phyloP scores from a whole-genome alignment of 495 filamentous ascomycete species.

The Rhizodiscina lignyota region DNA sequence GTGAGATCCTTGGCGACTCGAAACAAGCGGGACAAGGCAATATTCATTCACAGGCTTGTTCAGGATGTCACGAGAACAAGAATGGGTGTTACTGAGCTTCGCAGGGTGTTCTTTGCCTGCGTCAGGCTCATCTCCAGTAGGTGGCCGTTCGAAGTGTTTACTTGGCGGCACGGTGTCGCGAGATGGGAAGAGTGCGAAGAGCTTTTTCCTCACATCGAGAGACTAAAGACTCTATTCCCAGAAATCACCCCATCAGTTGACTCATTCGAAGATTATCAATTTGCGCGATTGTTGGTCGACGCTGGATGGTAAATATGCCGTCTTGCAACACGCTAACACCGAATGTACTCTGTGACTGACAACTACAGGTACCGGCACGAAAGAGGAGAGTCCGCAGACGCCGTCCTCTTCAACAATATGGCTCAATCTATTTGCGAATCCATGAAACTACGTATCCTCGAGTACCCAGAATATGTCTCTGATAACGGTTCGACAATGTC shows the following conservation, averaged over 20 bases:
- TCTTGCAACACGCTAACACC: not conserved
- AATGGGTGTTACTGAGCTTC: conserved; percentile 10
- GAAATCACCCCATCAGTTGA: conserved; percentile 1
- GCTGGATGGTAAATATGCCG: conserved; percentile 5
- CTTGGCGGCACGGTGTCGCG: conserved; percentile 8
- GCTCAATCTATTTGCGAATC: conserved; percentile 8
- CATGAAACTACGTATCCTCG: conserved; percentile 3
- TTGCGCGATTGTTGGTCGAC: conserved; percentile 6
- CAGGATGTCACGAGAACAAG: conserved; percentile 15
- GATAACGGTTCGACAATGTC: not conserved
- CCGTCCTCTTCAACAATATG: conserved; percentile 3
- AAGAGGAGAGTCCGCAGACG: conserved; percentile 4
- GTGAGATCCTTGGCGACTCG: conserved; percentile 13
- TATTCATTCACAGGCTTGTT: conserved; percentile 20
- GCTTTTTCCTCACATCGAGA: conserved; percentile 14
- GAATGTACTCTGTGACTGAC: not conserved
- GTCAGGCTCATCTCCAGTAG: conserved; percentile 10
- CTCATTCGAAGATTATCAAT: conserved; percentile 6
- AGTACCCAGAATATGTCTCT: not conserved
- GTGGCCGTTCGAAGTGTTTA: conserved; percentile 11
- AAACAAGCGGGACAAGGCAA: conserved; percentile 7
- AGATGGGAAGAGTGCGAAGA: conserved; percentile 16
- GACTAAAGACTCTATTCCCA: conserved; percentile 11
- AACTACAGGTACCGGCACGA: conserved; percentile 8
- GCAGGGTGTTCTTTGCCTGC: conserved; percentile 6